Base-by-base conservation (phyloP, 306 rosid species). In the Trifolium pratense region DNA sequence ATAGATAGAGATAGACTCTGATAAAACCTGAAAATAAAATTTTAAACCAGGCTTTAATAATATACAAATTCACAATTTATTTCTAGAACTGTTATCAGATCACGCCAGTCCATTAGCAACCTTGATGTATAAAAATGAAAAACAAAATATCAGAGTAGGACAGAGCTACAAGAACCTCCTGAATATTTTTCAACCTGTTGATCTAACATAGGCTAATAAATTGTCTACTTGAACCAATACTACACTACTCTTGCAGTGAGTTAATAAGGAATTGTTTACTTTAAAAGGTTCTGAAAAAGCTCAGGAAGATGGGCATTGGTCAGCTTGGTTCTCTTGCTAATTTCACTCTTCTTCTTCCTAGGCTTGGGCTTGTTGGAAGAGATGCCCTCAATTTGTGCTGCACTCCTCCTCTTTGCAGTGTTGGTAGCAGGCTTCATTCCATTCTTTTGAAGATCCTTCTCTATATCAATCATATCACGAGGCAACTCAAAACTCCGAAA, bases 401-500 rank as follows among this genome's bases (percentile, higher is more conserved):
- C 72, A 49, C 96, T 96, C 71, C 96, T 90, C 80, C 99, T 90
- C 91, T 91, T 79, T 45, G 99, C 93, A 40, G 97, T 95, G 86
- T 95, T 90, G 37, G 97, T 91, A 49, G 97, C 97, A n/a, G 96
- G 99, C 78, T 88, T 95, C 93, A 88, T 88, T 69, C 97, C 99
- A 65, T 91, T 94, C 79, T 90, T 94, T 51, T 88, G 97, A 48
- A 94, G 96, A 78, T 94, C 99, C 85, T 68, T 91, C 75, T 94
- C 99, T 1, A 94, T 90, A 40, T 91, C 99, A 34, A 95, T 64
- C 96, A 95, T 88, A 66, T 95, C 97, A 17, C 90, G 90, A 15
- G 97, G 96, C 65, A 95, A 80, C 65, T 95, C 97, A 15, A 88
- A 86, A 13, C 79, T 88, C 62, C 96, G 88, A 58, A 89, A 95